phyloP scores from a whole-genome alignment of 2,329 filamentous ascomycete species.

The Penicillium sp. region DNA sequence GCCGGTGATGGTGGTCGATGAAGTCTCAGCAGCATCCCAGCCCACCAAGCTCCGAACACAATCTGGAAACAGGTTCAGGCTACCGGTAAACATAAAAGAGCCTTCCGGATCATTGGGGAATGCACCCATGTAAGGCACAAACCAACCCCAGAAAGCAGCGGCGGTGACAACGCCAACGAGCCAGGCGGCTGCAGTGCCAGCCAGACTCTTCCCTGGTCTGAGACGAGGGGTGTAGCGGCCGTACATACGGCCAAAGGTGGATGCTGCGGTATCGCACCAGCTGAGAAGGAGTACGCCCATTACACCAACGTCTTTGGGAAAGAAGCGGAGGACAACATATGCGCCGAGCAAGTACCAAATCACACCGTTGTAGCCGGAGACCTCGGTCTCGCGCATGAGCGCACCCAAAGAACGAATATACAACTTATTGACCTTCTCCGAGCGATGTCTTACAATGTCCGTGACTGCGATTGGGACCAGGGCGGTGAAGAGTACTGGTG shows the following conservation, averaged over 20 bases:
- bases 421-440: conserved; percentile 75
- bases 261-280: conserved; percentile 97
- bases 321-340: conserved; percentile 80
- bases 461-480: conserved; percentile 81
- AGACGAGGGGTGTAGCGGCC: conserved; percentile 86
- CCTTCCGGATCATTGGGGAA: conserved; percentile 69
- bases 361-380: conserved; percentile 90
- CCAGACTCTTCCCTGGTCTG: conserved; percentile 84
- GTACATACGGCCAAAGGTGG: conserved; percentile 87
- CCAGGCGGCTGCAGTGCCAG: conserved; percentile 83
- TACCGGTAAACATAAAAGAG: conserved; percentile 79
- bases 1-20: conserved; percentile 63
- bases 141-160: conserved; percentile 81
- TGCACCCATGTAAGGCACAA: conserved; percentile 68
- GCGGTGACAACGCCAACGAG: conserved; percentile 80
- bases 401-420: conserved; percentile 85
- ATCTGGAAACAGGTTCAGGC: conserved; percentile 66
- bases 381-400: conserved; percentile 96
- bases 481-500: conserved; percentile 77
- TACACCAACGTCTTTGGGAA: conserved; percentile 90
- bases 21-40: conserved; percentile 53
- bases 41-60: conserved; percentile 61
- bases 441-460: conserved; percentile 82
- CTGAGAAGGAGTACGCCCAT: conserved; percentile 87
- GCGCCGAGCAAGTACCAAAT: conserved; percentile 94